phyloP scores from a whole-genome alignment of 2,329 filamentous ascomycete species.

The Calonectria pauciramosa region DNA sequence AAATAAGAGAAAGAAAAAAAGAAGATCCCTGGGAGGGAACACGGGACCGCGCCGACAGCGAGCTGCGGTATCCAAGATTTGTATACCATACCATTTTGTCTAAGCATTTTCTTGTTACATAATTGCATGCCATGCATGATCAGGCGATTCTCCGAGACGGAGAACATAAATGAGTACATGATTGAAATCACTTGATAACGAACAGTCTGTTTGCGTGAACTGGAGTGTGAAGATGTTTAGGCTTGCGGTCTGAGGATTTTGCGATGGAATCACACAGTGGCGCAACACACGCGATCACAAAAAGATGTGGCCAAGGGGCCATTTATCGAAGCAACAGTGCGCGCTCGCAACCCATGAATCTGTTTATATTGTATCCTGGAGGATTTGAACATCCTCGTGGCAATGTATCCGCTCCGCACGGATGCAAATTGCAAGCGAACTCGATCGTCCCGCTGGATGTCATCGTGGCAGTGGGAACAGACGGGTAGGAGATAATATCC shows the following conservation, averaged over 20 bases:
- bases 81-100: not conserved
- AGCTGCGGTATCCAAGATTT: not conserved
- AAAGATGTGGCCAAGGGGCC: not conserved
- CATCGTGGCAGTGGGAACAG: not conserved
- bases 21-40: not conserved
- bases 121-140: not conserved
- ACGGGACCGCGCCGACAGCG: not conserved
- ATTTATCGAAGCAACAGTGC: not conserved
- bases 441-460: not conserved
- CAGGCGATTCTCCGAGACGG: not conserved
- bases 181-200: not conserved
- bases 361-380: not conserved
- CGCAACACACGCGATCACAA: not conserved
- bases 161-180: constrained; percentile 1
- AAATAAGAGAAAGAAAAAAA: not conserved
- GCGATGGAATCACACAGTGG: not conserved
- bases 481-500: not conserved
- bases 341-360: not conserved
- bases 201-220: no score
- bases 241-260: no score
- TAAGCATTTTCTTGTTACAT: not conserved
- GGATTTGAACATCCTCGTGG: not conserved
- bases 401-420: not conserved
- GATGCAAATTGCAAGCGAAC: not conserved
- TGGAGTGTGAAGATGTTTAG: no score